Evolutionary conservation across 1,139 yeast genomes (phyloP), one percentile per base, ranked within the genome.

Genomic region (Taphrina confusa): DNA sequence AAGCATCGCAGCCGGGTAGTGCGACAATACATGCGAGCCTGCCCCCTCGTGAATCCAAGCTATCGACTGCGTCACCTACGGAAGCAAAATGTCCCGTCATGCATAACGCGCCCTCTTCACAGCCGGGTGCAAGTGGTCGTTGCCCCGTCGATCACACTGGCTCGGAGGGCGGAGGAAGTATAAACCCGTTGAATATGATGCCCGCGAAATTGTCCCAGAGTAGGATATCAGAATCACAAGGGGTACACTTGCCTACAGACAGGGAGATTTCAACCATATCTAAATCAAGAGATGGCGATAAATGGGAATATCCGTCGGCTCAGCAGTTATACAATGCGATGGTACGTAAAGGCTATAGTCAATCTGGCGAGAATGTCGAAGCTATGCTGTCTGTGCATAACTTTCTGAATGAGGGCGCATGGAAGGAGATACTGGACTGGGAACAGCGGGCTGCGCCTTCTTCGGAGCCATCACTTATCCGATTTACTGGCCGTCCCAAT

Each of bases 291-390:
- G 25, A 33, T 8, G 77, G 75, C 2, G 79, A 76, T 25, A 82
- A 84, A 50, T 92, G 99, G 99, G 98, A 92, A 72, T 92, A 94
- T 71, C 99, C 99, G 1, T 89, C 96, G 1, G 98, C 99, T 0
- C 98, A 92, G 72, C 98, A 92, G 72, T 94, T 92, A 98, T 83
- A 90, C 66, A 91, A 91, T 70, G 99, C 99, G 25, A 92, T 92
- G 97, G 76, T 90, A 46, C 82, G 92, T 66, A 92, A 92, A 74
- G 96, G 97, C 12, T 88, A 84, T 30, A 85, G 86, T 50, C 88
- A 83, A 25, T 81, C 92, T 40, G 97, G 90, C 71, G 96, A 89
- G 65, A 97, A 97, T 0, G 97, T 92, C 4, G 97, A 88, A 67
- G 81, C 90, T 57, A 94, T 94, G 99, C 98, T 94, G 34, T 94